A percentile compares a stretch with the other conserved stretches of the same genome.
phyloP scores from a whole-genome alignment of 2,329 filamentous ascomycete genomes.

The Aspergillus ruber region DNA sequence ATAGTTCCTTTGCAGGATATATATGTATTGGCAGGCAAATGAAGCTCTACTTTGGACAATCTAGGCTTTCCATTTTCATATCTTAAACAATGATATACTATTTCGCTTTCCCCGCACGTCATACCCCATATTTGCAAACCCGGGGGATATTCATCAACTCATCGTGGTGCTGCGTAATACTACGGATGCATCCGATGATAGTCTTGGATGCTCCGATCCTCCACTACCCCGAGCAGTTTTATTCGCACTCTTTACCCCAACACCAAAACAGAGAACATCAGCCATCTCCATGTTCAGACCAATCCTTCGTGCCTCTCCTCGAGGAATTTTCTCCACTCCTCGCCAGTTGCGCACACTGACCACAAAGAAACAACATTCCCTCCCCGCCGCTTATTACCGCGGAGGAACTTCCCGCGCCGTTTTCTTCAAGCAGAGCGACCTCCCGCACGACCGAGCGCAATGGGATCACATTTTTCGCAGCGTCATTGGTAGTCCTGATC shows the following conservation, averaged over 20 bases:
- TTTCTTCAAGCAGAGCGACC: constrained; percentile 50
- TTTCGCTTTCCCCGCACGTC: too few relatives aligned
- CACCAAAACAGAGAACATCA: neutral
- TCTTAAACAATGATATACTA: too few relatives aligned
- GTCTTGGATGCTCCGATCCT: neutral
- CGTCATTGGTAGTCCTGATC: constrained; percentile 60
- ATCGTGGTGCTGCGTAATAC: neutral
- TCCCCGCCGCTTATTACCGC: constrained; percentile 56
- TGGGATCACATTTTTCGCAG: constrained; percentile 53
- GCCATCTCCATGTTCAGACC: neutral
- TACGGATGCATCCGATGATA: neutral
- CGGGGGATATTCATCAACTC: too few relatives aligned
- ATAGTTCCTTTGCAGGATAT: too few relatives aligned
- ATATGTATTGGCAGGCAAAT: neutral
- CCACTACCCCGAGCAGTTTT: neutral
- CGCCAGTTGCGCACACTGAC: neutral
- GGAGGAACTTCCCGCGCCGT: constrained; percentile 65
- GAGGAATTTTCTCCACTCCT: neutral
- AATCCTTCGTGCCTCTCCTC: neutral
- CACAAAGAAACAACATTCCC: constrained; percentile 22
- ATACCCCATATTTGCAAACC: too few relatives aligned
- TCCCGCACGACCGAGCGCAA: constrained; percentile 41
- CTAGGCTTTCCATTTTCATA: neutral
- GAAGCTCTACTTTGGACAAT: neutral
- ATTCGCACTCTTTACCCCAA: neutral